Evolutionary conservation across 495 filamentous ascomycete species (phyloP), one percentile per base, ranked within the genome.

Genomic region (Xylaria longipes): DNA sequence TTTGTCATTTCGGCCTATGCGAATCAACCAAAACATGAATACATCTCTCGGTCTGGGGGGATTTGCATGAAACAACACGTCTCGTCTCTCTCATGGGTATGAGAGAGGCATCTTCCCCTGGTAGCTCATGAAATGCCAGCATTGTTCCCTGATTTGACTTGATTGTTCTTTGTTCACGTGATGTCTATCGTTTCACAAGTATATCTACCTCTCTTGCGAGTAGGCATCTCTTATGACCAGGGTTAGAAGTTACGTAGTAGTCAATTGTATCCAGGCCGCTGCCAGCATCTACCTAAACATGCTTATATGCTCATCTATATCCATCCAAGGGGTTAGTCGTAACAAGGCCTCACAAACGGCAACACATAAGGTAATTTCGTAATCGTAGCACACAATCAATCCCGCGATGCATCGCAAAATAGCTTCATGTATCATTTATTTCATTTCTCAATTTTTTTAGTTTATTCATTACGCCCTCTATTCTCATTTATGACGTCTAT

Each of bases 41-140:
- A 68, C 64, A 67, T 72, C 68, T 75, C 76, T 75, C 72, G 76
- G 73, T 74, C 69, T 54, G 54, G 66, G 72, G 68, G 69, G 65
- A 63, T 69, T 72, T 77, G 75, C 67, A 74, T 74, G 75, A 72
- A 75, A 77, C 33, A 60, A 43, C 60, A 29, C 60, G 22, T 43
- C 31, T 58, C 27, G 11, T 48, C 56, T 74, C 68, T 78, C 76
- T 72, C 71, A 65, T 73, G 71, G 72, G 64, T 72, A 76, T 70
- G 75, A 73, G 73, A 66, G 62, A 65, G 35, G 37, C 57, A 71
- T 75, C 72, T 65, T 58, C 58, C 70, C 70, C 76, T 74, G 75
- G 75, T 77, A 77, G 75, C 70, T 75, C 74, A 72, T 61, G 69
- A 75, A 60, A 77, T 79, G 68, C 75, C 74, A 77, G 69, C 69